Conservation (phyloP, 345 rosid species). For the Triadica sebifera region DNA sequence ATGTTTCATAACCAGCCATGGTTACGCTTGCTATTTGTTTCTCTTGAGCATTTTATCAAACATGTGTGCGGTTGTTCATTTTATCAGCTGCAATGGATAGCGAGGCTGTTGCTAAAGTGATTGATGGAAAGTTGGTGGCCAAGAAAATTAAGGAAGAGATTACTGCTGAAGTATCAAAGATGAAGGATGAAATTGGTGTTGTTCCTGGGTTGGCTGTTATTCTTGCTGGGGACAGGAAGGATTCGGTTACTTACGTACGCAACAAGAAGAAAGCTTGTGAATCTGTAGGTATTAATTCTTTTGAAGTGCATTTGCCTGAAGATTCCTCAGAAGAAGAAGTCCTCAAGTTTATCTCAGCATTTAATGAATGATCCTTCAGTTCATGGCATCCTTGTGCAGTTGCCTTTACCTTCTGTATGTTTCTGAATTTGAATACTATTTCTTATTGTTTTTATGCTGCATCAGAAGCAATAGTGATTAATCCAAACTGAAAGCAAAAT, state of each 20-base stretch:
- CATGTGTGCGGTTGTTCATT: not conserved
- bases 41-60: slow-evolving; percentile 12
- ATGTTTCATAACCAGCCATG: not conserved
- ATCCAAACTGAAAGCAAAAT: not conserved
- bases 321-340: slow-evolving; percentile 66
- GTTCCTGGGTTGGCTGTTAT: slow-evolving; percentile 85
- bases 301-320: slow-evolving; percentile 57
- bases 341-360: slow-evolving; percentile 49
- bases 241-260: slow-evolving; percentile 78
- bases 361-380: slow-evolving; percentile 66
- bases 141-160: slow-evolving; percentile 71
- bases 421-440: slow-evolving; percentile 16
- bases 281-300: slow-evolving; percentile 70
- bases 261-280: slow-evolving; percentile 91
- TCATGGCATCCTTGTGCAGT: slow-evolving; percentile 91
- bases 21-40: not conserved
- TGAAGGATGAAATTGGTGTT: slow-evolving; percentile 70
- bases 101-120: slow-evolving; percentile 52
- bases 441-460: not conserved
- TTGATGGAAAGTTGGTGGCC: slow-evolving; percentile 75
- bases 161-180: slow-evolving; percentile 53
- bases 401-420: slow-evolving; percentile 75
- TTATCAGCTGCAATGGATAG: slow-evolving; percentile 33
- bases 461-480: not conserved
- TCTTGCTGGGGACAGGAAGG: slow-evolving; percentile 77